Evolutionary conservation across 108 stramenopile genomes (phyloP), one percentile per base, ranked within the genome.

Genomic region (Cylindrotheca closterium): DNA sequence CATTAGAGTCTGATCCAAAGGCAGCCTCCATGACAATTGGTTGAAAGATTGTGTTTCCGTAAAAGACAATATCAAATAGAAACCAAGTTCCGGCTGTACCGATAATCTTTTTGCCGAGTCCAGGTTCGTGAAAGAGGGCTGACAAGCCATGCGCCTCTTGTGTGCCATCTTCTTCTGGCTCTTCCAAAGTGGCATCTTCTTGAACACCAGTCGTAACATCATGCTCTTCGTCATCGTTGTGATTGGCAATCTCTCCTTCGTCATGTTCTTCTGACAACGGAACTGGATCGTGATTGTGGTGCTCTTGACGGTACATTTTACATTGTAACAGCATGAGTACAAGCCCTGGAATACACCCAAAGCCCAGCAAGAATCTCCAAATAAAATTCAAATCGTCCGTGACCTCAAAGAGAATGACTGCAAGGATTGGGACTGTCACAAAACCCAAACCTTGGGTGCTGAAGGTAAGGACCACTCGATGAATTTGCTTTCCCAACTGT

Each of bases 41-140:
- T 62, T 95, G 90, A 68, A 95, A 95, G 4, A 95, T 62, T 0
- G 89, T 78, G 65, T 95, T 95, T 19, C 93, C 93, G 61, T 95
- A 95, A 68, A 95, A 92, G 34, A 95, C 51, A 18, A 95, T 75
- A 66, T 95, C 93, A 61, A 95, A 92, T 4, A 95, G 70, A 26
- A 89, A 80, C 93, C 93, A 95, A 7, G 83, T 85, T 25, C 84
- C 90, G 0, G 86, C 90, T 28, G 90, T 92, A 1, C 90, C 90
- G 33, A 89, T 31, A 4, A 95, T 59, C 71, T 91, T 91, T 26
- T 51, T 33, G 25, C 70, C 32, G 30, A 95, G 73, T 51, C 84
- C 71, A 12, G 81, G 79, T 58, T 92, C 91, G 34, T 68, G 67
- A 64, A 58, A 68, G 64, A 65, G 72, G 4, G 61, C 61, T 25